Evolutionary conservation across 352 stramenopile species (phyloP), one percentile per base, ranked within the genome.

Genomic region (Globisporangium splendens): DNA sequence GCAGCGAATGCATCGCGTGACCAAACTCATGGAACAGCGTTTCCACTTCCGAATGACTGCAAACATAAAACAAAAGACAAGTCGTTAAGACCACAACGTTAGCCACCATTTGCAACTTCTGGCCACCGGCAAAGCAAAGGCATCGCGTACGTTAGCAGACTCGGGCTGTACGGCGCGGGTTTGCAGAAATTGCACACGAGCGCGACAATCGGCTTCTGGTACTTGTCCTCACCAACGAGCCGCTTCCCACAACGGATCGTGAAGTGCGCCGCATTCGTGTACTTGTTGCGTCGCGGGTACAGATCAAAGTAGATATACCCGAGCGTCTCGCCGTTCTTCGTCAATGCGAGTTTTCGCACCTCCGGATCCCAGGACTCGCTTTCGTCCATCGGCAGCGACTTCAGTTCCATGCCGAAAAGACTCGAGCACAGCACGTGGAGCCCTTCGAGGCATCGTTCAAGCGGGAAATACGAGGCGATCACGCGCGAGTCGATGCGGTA

Each of bases 21-120:
- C 97, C 97, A 65, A 98, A 99, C 75, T 99, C 96, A 65, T 99
- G 97, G 66, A 98, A 98, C 6, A 99, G 80, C 8, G 97, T 99
- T 80, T 99, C 95, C 12, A 98, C 91, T 72, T 99, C 96, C 0
- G 86, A 88, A 64, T 99, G 96, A 8, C 74, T 86, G 61, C n/a
- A 42, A 63, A 56, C 4, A 91, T 15, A 92, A 24, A 28, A 59
- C 5, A 24, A 3, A 43, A 43, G 6, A 24, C 39, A 22, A 60
- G 24, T 8, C 24, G 13, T 24, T 1, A 49, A 12, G 39, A 21
- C 22, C 48, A 54, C 48, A 49, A 46, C 12, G 38, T 51, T 18
- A 47, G n/a, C n/a, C 13, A 5, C 11, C 41, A n/a, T 61, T 33
- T 15, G 18, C 33, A 41, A 17, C 8, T 2, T 43, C 17, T 8